Evolutionary conservation across 768 basidiomycete genomes (phyloP).

Genomic region (Auriscalpium microsporum): DNA sequence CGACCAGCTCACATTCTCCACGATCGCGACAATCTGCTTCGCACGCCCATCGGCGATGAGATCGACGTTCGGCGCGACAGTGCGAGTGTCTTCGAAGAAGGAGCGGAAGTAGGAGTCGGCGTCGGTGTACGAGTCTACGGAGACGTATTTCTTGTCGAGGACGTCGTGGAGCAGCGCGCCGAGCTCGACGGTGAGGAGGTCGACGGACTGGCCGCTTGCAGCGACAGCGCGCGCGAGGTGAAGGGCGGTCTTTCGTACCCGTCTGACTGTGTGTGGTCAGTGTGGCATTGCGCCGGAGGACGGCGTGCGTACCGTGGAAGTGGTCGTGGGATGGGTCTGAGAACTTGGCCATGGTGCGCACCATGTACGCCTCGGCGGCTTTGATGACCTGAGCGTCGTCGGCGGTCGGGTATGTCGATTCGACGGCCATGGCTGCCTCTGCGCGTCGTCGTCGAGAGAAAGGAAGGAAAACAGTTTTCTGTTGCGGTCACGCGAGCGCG

Average conservation of each 20-base stretch:
- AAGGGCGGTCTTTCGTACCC: slow-evolving; percentile 74
- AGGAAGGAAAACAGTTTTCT: neutral
- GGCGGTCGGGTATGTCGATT: slow-evolving; percentile 36
- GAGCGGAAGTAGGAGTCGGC: slow-evolving; percentile 61
- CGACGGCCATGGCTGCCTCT: slow-evolving; percentile 1
- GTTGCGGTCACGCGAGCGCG: neutral
- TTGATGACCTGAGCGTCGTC: slow-evolving; percentile 45
- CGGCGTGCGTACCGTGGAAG: slow-evolving; percentile 48
- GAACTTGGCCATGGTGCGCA: slow-evolving; percentile 63
- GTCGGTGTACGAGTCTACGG: slow-evolving; percentile 42
- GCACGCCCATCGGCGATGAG: slow-evolving; percentile 56
- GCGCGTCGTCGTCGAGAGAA: neutral
- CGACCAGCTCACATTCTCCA: slow-evolving; percentile 80
- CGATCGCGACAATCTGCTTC: slow-evolving; percentile 44
- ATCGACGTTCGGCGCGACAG: slow-evolving; percentile 22
- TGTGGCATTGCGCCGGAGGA: neutral
- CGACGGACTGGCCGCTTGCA: slow-evolving; percentile 31
- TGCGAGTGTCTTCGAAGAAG: slow-evolving; percentile 40
- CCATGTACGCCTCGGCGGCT: slow-evolving; percentile 62
- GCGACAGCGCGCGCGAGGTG: slow-evolving; percentile 46
- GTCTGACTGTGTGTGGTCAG: slow-evolving; percentile 45
- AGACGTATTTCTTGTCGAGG: slow-evolving; percentile 78
- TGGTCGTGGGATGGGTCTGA: slow-evolving; percentile 71
- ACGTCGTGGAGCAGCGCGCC: slow-evolving; percentile 87
- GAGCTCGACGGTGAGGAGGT: slow-evolving; percentile 72